Percentiles rank a stretch among this genome's conserved stretches.
phyloP scores from a whole-genome alignment of 2,329 filamentous ascomycete species.

The Arthrobotrys sphaeroides region DNA sequence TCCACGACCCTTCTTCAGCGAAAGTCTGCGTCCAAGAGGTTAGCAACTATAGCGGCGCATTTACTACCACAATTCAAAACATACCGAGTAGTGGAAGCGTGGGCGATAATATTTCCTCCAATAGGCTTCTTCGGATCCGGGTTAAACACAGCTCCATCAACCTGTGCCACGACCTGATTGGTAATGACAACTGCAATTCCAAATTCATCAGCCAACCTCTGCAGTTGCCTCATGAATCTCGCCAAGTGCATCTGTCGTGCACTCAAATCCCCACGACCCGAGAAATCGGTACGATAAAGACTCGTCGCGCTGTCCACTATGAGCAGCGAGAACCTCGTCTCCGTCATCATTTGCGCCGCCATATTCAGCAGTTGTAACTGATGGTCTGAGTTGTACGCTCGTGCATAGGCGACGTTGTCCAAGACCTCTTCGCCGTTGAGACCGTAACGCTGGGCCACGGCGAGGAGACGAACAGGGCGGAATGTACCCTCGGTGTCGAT shows the following conservation, averaged over 20 bases:
- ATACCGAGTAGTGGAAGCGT: conserved; percentile 83
- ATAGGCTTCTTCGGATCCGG: conserved; percentile 99
- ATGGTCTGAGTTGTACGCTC: conserved; percentile 98
- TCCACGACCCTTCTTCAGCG: conserved; percentile 91
- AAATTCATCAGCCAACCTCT: conserved; percentile 82
- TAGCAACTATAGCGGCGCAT: not conserved
- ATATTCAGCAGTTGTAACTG: conserved; percentile 94
- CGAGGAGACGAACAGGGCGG: conserved; percentile 85
- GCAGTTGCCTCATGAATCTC: conserved; percentile 86
- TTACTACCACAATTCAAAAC: not conserved
- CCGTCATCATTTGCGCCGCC: conserved; percentile 98
- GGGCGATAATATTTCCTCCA: conserved; percentile 97
- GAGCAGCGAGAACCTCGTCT: conserved; percentile 94
- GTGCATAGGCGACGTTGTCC: conserved; percentile 97
- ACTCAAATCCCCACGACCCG: conserved; percentile 95
- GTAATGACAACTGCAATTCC: conserved; percentile 98
- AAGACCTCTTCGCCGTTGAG: conserved; percentile 96
- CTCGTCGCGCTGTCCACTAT: conserved; percentile 96
- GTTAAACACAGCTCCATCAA: conserved; percentile 98
- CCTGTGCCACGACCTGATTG: conserved; percentile 97
- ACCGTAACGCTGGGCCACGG: conserved; percentile 92
- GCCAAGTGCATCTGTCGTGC: conserved; percentile 87
- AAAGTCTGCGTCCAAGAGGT: conserved; percentile 69
- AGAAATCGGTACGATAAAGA: conserved; percentile 94
- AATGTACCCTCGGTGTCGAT: conserved; percentile 99